Evolutionary conservation across 139 green algal species (phyloP), one percentile per base, ranked within the genome.

Genomic region (Coelastrella sp.): DNA sequence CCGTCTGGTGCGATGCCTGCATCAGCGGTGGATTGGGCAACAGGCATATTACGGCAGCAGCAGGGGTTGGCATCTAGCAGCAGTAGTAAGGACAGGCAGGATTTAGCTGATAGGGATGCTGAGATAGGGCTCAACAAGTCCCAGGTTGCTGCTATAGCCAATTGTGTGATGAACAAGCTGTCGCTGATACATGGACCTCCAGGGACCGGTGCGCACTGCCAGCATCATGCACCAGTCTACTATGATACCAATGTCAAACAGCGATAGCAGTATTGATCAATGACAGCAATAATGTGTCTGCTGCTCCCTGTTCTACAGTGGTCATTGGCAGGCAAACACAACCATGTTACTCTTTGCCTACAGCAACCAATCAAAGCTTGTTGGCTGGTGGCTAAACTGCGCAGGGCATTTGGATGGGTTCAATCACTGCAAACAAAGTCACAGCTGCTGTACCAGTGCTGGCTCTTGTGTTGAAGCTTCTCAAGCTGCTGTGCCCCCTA

Each of bases 21-120:
- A 22, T 32, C 76, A 65, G 76, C 76, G n/a, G 76, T 83, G 47
- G 76, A 66, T 17, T 83, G 76, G 76, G 76, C 76, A 6, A 17
- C 16, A 54, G 76, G 76, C 8, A 17, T 83, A 83, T 22, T 10
- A 65, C 11, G 5, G 64, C 6, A 66, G 76, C 71, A 77, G 71
- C 74, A 80, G 74, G 74, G 74, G 7, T 17, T 14, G 58, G 74
- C 74, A 80, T 22, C n/a, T 47, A 83, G 76, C 71, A 77, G 4
- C 74, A 60, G 74, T 22, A 23, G 23, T 58, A 4, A 57, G 22
- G 19, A 80, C 22, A 22, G 22, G 14, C 74, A 61, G 74, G 74
- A 23, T 3, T 58, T 58, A 80, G 74, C 74, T 19, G 74, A 22
- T 54, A 47, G 76, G 5, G 76, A 83, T 64, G 10, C 76, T 64